These are phyloP conservation scores for Angomonas deanei DNA, from an alignment of 208 protist species.

Conservation along the genomic window DNA sequence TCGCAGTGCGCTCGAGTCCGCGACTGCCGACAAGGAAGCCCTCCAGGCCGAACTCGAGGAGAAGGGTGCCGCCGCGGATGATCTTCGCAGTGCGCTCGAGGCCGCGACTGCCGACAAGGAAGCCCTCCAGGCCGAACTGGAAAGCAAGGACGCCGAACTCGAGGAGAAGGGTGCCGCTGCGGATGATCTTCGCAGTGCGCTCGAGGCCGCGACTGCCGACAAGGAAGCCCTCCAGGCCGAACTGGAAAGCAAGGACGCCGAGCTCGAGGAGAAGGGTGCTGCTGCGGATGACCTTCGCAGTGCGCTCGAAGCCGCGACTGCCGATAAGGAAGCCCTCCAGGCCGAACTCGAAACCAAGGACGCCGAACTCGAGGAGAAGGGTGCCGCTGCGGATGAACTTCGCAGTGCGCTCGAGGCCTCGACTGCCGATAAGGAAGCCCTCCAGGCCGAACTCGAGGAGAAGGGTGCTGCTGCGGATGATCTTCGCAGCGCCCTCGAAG, in stretches of 20 bases:
- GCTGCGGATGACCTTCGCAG: neutral
- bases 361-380: neutral
- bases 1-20: neutral
- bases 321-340: neutral
- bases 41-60: conserved; percentile 5
- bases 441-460: neutral
- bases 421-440: neutral
- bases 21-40: conserved; percentile 4
- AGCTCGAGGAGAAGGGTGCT: neutral
- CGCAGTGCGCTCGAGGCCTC: neutral
- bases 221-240: neutral
- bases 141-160: conserved; percentile 4
- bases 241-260: neutral
- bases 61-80: neutral
- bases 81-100: neutral
- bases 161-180: neutral
- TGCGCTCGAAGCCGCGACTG: neutral
- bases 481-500: neutral
- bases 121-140: neutral
- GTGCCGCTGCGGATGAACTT: neutral
- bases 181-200: too few species aligned
- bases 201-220: too few species aligned
- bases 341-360: neutral
- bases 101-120: neutral
- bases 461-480: neutral